Evolutionary conservation across 257 asterid genomes (phyloP).

Genomic region (Salvia rosmarinus): DNA sequence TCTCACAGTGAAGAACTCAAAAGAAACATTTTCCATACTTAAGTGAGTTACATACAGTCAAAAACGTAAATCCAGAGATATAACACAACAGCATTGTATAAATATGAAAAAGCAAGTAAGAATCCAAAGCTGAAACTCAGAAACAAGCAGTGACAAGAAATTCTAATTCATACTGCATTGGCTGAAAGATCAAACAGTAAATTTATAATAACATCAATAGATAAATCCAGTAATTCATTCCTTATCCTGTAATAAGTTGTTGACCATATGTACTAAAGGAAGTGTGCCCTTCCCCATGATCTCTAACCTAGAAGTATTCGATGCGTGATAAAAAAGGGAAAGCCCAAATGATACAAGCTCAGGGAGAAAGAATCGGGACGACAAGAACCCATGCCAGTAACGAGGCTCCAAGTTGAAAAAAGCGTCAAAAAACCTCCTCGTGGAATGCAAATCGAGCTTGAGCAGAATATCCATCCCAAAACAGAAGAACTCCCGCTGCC

Average conservation of each 20-base stretch:
- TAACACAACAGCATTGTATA: background rate
- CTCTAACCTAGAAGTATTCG: conserved; percentile 80
- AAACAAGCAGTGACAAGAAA: conserved; percentile 7
- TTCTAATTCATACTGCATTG: conserved; percentile 29
- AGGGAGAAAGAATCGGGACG: conserved; percentile 87
- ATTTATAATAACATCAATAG: conserved; percentile 30
- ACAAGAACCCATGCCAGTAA: conserved; percentile 96
- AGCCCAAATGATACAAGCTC: conserved; percentile 80
- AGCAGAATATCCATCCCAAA: conserved; percentile 94
- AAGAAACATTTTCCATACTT: background rate
- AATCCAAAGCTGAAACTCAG: background rate
- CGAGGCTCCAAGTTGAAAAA: conserved; percentile 92
- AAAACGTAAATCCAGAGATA: background rate
- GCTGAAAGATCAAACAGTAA: conserved; percentile 18
- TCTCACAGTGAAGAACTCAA: background rate
- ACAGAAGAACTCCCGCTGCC: conserved; percentile 93
- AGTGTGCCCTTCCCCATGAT: conserved; percentile 89
- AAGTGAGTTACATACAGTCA: background rate
- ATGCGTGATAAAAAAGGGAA: conserved; percentile 76
- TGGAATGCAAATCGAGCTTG: conserved; percentile 81
- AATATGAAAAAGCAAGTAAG: background rate
- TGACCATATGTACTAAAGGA: conserved; percentile 78
- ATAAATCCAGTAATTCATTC: conserved; percentile 42
- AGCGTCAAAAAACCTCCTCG: conserved; percentile 87
- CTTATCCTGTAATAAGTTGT: conserved; percentile 67